Conservation (phyloP, 2,329 filamentous ascomycete species). For the Pestalotiopsis fici region DNA sequence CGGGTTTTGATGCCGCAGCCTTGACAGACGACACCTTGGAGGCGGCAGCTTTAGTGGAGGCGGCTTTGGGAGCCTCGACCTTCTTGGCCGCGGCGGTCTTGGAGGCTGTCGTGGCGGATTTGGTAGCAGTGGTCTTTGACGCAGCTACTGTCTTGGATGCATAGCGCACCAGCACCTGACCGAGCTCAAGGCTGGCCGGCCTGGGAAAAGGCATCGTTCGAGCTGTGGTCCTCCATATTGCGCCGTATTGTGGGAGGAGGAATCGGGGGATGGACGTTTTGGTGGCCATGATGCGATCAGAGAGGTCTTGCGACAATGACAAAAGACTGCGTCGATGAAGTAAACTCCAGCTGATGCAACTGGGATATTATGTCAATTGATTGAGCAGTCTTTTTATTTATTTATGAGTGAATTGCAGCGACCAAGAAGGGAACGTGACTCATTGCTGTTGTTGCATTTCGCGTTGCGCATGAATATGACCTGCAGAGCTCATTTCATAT, state of each 20-base stretch:
- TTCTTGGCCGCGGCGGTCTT: slow-evolving; percentile 21
- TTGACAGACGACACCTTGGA: slow-evolving; percentile 17
- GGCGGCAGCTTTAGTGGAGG: slow-evolving; percentile 16
- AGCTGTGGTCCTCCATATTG: slow-evolving; percentile 51
- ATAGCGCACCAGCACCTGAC: slow-evolving; percentile 33
- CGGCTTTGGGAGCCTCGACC: slow-evolving; percentile 12
- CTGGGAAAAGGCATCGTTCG: slow-evolving; percentile 28
- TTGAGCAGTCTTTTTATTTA: background rate
- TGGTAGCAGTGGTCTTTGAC: slow-evolving; percentile 44
- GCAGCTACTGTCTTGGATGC: slow-evolving; percentile 39
- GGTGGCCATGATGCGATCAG: slow-evolving; percentile 39
- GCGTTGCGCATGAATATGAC: slow-evolving; percentile 12
- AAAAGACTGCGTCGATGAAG: background rate
- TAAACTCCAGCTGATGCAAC: background rate
- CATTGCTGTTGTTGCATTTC: background rate
- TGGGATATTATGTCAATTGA: background rate
- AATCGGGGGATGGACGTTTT: slow-evolving; percentile 64
- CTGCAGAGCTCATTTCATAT: slow-evolving; percentile 12
- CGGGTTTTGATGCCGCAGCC: background rate
- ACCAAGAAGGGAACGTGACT: background rate
- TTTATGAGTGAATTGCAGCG: background rate
- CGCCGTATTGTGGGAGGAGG: slow-evolving; percentile 63
- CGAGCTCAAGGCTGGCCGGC: slow-evolving; percentile 24
- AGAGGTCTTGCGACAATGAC: background rate
- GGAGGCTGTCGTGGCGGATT: slow-evolving; percentile 9